Conservation (phyloP, 495 filamentous ascomycete genomes). For the Penicillium nucicola region DNA sequence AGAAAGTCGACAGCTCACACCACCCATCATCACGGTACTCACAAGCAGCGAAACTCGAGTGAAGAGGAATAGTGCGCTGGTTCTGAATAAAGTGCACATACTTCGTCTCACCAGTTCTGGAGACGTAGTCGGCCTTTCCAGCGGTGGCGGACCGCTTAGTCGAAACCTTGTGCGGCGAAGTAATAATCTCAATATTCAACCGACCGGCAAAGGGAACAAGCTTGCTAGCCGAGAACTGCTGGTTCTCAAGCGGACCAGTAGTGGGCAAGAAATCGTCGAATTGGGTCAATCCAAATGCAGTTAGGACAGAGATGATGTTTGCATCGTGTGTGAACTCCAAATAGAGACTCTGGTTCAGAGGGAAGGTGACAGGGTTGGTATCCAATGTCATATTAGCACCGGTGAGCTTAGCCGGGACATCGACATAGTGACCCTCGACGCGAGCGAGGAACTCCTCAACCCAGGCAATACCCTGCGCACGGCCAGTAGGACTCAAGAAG, state of each 20-base stretch:
- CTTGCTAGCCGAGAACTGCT: conserved; percentile 52
- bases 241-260: conserved; percentile 38
- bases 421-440: conserved; percentile 50
- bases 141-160: conserved; percentile 31
- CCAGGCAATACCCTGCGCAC: conserved; percentile 57
- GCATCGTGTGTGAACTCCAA: conserved; percentile 34
- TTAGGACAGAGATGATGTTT: conserved; percentile 34
- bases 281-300: conserved; percentile 52
- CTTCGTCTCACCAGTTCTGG: conserved; percentile 34
- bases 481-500: conserved; percentile 52
- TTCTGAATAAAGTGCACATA: conserved; percentile 67
- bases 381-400: conserved; percentile 54
- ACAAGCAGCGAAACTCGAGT: conserved; percentile 54
- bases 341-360: conserved; percentile 45
- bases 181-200: conserved; percentile 63
- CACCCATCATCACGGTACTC: conserved; percentile 58
- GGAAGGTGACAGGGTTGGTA: conserved; percentile 44
- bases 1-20: conserved; percentile 58
- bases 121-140: conserved; percentile 6
- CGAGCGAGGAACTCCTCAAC: conserved; percentile 60
- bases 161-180: conserved; percentile 48
- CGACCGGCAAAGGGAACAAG: conserved; percentile 59
- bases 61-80: conserved; percentile 59
- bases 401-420: conserved; percentile 33
- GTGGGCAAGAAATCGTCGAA: conserved; percentile 44